A percentile compares a stretch with the other conserved stretches of the same genome.
Conservation (phyloP, 2,329 filamentous ascomycete genomes). For the Cytospora paraplurivora region DNA sequence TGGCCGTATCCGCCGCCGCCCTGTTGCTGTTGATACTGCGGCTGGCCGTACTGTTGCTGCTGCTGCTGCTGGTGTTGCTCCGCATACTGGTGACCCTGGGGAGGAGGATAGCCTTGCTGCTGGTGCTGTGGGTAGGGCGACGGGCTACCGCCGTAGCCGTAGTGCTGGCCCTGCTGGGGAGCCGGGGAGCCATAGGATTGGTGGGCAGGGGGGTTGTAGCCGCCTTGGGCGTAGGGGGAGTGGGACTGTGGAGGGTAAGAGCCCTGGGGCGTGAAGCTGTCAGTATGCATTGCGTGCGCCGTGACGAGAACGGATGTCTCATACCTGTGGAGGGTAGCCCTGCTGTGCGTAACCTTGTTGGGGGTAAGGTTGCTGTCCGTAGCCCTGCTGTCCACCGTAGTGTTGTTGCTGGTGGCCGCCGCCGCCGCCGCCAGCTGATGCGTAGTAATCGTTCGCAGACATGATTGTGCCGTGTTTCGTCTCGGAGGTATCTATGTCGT, state of each 20-base stretch:
- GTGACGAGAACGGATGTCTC: conserved; percentile 33
- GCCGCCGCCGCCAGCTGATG: conserved; percentile 15
- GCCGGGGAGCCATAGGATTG: conserved; percentile 32
- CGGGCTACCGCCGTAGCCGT: conserved; percentile 24
- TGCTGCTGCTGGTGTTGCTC: conserved; percentile 21
- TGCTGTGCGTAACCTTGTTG: conserved; percentile 31
- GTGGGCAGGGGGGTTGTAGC: conserved; percentile 31
- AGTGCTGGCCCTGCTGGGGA: conserved; percentile 29
- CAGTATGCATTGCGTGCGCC: conserved; percentile 15
- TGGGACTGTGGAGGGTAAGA: conserved; percentile 28
- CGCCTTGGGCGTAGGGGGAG: conserved; percentile 31
- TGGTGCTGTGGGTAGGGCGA: conserved; percentile 29
- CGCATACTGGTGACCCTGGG: conserved; percentile 34
- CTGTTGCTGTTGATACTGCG: background rate
- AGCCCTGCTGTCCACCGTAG: conserved; percentile 29
- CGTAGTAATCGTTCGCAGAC: conserved; percentile 34
- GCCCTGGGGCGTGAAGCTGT: background rate
- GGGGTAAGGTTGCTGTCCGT: conserved; percentile 32
- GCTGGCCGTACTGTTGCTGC: conserved; percentile 24
- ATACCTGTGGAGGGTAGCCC: conserved; percentile 33
- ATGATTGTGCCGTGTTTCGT: conserved; percentile 22
- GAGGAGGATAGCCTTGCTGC: conserved; percentile 30
- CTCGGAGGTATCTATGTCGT: background rate
- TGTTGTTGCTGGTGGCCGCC: conserved; percentile 26
- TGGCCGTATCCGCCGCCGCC: conserved; percentile 22